These are phyloP conservation scores for Corylus avellana DNA, from an alignment of 306 rosid genomes.

Conservation along the genomic window DNA sequence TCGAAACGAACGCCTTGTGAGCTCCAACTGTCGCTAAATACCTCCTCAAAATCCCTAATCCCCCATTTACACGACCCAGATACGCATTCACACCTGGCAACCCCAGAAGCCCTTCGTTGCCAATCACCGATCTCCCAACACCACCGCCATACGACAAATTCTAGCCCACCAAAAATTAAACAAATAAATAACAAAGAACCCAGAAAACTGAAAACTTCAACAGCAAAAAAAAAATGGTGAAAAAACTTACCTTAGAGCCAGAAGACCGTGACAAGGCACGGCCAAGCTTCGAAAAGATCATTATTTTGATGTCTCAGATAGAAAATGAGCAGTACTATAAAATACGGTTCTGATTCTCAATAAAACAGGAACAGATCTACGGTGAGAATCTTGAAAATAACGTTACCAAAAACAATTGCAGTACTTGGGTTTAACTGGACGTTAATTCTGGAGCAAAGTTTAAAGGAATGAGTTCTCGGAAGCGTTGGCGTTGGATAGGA, in stretches of 20 bases:
- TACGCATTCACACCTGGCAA: slow-evolving; percentile 37
- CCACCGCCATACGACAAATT: slow-evolving; percentile 46
- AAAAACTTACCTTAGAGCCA: slow-evolving; percentile 48
- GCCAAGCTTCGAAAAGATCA: slow-evolving; percentile 63
- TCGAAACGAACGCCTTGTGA: slow-evolving; percentile 32
- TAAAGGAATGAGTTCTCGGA: too few relatives aligned
- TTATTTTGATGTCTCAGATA: slow-evolving; percentile 19
- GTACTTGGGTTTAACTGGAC: not conserved
- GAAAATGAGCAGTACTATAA: not conserved
- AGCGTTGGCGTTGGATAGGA: too few relatives aligned
- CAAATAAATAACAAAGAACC: not conserved
- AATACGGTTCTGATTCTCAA: not conserved
- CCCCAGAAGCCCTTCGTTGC: slow-evolving; percentile 33
- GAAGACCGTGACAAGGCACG: slow-evolving; percentile 74
- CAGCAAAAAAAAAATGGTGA: not conserved
- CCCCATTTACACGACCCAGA: slow-evolving; percentile 48
- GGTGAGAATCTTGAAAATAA: not conserved
- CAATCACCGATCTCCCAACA: slow-evolving; percentile 46
- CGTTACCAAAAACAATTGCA: not conserved
- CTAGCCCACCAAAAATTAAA: slow-evolving; percentile 36
- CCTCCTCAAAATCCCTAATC: slow-evolving; percentile 61
- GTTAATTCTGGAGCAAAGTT: too few relatives aligned
- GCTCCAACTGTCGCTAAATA: slow-evolving; percentile 50
- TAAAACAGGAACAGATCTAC: slow-evolving; percentile 15
- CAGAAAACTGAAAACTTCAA: not conserved